These are phyloP conservation scores for Phytophthora megakarya DNA, from an alignment of 352 stramenopile genomes.

Conservation along the genomic window DNA sequence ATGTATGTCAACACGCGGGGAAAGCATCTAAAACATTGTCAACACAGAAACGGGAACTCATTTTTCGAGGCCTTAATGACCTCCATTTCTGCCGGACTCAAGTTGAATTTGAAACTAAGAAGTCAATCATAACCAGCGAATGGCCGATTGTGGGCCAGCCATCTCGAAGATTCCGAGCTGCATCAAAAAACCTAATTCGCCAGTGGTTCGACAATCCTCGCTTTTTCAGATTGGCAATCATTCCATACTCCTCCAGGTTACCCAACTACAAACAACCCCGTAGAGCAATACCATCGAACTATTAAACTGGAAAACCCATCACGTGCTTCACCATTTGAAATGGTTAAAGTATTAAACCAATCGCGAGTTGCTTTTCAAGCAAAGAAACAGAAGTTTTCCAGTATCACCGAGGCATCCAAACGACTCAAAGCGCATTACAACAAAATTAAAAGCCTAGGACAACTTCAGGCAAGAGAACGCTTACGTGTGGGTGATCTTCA, in stretches of 20 bases:
- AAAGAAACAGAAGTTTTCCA: neutral
- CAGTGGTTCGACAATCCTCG: no score
- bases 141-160: no score
- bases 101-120: no score
- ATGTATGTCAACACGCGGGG: no score
- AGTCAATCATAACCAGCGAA: no score
- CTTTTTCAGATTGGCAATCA: neutral
- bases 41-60: no score
- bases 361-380: slow-evolving; percentile 6
- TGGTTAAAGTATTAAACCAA: slow-evolving; percentile 5
- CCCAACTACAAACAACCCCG: neutral
- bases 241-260: slow-evolving; percentile 12
- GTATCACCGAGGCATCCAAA: slow-evolving; percentile 4
- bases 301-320: neutral
- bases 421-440: slow-evolving; percentile 10
- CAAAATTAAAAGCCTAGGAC: slow-evolving; percentile 1
- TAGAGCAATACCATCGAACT: slow-evolving; percentile 2
- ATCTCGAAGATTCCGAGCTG: no score
- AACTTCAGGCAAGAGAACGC: neutral
- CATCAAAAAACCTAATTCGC: no score
- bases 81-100: no score
- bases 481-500: neutral
- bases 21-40: no score
- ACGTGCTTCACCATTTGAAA: neutral
- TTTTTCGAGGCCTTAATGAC: no score